Evolutionary conservation across 805 yeast genomes (phyloP).

Genomic region (Scheffersomyces coipomensis): DNA sequence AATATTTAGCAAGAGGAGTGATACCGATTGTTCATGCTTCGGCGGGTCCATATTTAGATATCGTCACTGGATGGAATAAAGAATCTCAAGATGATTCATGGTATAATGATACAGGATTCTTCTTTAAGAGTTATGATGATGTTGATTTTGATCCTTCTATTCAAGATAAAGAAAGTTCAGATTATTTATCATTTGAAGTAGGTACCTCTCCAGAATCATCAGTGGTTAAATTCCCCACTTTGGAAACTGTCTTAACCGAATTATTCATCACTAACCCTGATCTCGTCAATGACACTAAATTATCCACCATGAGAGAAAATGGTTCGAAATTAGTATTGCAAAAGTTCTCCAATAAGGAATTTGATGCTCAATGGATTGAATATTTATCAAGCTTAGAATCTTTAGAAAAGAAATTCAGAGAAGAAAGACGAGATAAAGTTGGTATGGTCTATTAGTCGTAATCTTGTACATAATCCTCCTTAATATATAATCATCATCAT

Average conservation of each 20-base stretch:
- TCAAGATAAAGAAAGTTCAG: slow-evolving; percentile 5
- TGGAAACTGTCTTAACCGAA: slow-evolving; percentile 48
- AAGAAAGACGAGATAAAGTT: slow-evolving; percentile 22
- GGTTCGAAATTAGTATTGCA: slow-evolving; percentile 46
- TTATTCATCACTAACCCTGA: slow-evolving; percentile 37
- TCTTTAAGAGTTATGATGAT: slow-evolving; percentile 68
- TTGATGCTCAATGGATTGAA: slow-evolving; percentile 53
- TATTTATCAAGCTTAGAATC: slow-evolving; percentile 14
- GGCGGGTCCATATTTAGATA: slow-evolving; percentile 92
- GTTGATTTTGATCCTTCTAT: slow-evolving; percentile 53
- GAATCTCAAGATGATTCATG: slow-evolving; percentile 11
- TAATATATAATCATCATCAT: no score
- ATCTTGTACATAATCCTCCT: no score
- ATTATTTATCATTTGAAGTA: slow-evolving; percentile 2
- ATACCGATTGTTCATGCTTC: slow-evolving; percentile 91
- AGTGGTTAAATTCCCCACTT: slow-evolving; percentile 34
- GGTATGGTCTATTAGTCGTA: slow-evolving; percentile 26
- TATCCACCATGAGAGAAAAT: slow-evolving; percentile 40
- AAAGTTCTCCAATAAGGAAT: slow-evolving; percentile 62
- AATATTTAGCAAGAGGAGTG: slow-evolving; percentile 80
- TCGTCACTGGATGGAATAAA: slow-evolving; percentile 44
- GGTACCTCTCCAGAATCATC: no score
- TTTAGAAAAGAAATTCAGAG: slow-evolving; percentile 26
- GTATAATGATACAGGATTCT: slow-evolving; percentile 66
- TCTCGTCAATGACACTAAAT: slow-evolving; percentile 25